Conservation (phyloP, 441 rosid species). For the Pelargonium citronellum region DNA sequence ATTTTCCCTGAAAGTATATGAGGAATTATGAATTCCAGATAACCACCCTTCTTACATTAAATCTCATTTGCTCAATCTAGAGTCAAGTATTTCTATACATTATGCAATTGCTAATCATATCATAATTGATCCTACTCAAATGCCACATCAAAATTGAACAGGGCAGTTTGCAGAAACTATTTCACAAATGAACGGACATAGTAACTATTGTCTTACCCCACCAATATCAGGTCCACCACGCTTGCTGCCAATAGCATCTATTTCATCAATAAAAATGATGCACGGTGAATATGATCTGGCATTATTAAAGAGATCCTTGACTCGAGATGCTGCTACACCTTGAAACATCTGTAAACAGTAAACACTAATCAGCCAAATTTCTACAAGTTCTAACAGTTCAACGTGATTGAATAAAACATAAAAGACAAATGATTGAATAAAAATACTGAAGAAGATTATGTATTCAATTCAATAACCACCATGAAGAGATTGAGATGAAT, state of each 20-base stretch:
- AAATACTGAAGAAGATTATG: not conserved
- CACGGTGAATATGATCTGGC: constrained; percentile 93
- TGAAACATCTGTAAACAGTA: constrained; percentile 73
- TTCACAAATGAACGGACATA: not conserved
- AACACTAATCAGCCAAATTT: constrained; percentile 21
- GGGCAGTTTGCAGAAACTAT: constrained; percentile 3
- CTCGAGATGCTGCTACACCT: constrained; percentile 99
- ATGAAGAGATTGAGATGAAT: not conserved
- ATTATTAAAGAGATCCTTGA: constrained; percentile 87
- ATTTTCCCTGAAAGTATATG: not conserved
- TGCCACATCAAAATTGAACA: not conserved
- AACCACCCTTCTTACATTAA: not conserved
- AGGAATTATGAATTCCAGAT: not conserved
- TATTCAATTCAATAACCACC: not conserved
- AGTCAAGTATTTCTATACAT: not conserved
- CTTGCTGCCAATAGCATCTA: constrained; percentile 97
- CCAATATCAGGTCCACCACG: constrained; percentile 98
- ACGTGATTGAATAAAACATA: constrained; percentile 1
- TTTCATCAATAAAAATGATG: constrained; percentile 92
- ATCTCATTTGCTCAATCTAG: not conserved
- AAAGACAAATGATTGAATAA: not conserved
- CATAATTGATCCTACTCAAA: not conserved
- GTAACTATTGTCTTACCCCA: constrained; percentile 56
- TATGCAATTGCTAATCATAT: not conserved
- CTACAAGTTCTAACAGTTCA: constrained; percentile 1